phyloP scores from a whole-genome alignment of 768 basidiomycete species.

The Rhizopogon salebrosus region DNA sequence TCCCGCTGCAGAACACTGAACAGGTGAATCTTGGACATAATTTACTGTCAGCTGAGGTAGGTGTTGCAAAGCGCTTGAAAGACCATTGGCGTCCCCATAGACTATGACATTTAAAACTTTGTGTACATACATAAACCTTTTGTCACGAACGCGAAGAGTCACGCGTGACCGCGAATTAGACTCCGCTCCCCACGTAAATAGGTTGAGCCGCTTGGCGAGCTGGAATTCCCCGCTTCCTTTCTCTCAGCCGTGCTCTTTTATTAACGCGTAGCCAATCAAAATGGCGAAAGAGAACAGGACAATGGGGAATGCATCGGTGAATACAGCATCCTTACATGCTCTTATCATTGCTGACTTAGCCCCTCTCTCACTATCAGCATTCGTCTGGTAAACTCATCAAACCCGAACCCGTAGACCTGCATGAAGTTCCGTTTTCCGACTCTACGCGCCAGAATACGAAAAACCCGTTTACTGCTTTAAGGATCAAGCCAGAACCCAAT shows the following conservation, averaged over 20 bases:
- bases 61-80: slow-evolving; percentile 52
- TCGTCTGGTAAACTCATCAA: not conserved
- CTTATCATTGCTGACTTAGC: not conserved
- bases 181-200: not conserved
- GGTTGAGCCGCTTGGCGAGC: no score
- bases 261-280: not conserved
- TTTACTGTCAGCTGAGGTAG: slow-evolving; percentile 47
- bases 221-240: not conserved
- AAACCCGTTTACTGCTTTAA: not conserved
- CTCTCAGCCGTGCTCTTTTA: slow-evolving; percentile 1
- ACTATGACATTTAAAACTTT: slow-evolving; percentile 39
- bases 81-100: slow-evolving; percentile 66
- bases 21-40: slow-evolving; percentile 11
- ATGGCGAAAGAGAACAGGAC: not conserved
- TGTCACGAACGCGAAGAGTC: not conserved
- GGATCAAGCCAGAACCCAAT: not conserved
- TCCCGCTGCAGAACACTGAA: slow-evolving; percentile 3
- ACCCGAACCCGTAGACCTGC: not conserved
- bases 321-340: not conserved
- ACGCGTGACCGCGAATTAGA: not conserved
- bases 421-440: not conserved
- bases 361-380: not conserved
- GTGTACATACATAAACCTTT: no score
- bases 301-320: not conserved
- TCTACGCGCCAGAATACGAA: not conserved